Percentiles rank a stretch among this genome's conserved stretches.
Conservation (phyloP, 768 basidiomycete genomes). For the Tylopilus sp. region DNA sequence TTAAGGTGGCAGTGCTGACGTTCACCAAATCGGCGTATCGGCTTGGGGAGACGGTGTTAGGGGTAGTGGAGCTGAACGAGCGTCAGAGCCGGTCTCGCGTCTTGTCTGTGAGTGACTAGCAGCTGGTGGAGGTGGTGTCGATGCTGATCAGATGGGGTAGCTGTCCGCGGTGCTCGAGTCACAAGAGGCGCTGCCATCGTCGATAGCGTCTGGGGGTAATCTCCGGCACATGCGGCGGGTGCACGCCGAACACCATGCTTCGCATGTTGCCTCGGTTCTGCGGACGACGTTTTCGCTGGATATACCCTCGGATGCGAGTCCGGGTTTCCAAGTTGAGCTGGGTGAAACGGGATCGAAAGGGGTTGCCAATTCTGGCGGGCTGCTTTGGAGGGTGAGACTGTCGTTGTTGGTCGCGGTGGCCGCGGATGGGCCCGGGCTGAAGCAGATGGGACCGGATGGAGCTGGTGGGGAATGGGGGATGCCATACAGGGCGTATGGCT, state of each 20-base stretch:
- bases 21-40: slow-evolving; percentile 90
- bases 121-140: neutral
- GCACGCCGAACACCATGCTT: slow-evolving; percentile 83
- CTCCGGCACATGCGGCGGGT: slow-evolving; percentile 61
- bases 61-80: slow-evolving; percentile 85
- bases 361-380: slow-evolving; percentile 52
- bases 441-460: slow-evolving; percentile 55
- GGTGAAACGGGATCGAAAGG: slow-evolving; percentile 30
- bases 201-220: slow-evolving; percentile 46
- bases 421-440: slow-evolving; percentile 44
- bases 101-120: slow-evolving; percentile 57
- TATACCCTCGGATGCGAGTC: slow-evolving; percentile 89
- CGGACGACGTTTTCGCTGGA: slow-evolving; percentile 87
- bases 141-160: slow-evolving; percentile 37
- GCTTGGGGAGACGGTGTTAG: slow-evolving; percentile 88
- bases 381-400: slow-evolving; percentile 88
- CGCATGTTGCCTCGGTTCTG: slow-evolving; percentile 65
- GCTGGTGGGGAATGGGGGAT: slow-evolving; percentile 68
- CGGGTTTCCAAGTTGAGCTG: slow-evolving; percentile 72
- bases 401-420: slow-evolving; percentile 82
- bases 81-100: slow-evolving; percentile 69
- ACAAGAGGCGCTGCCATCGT: slow-evolving; percentile 75
- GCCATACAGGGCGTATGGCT: slow-evolving; percentile 54
- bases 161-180: slow-evolving; percentile 87
- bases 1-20: slow-evolving; percentile 85